These are phyloP conservation scores for Boletus edulis DNA, from an alignment of 768 basidiomycete genomes.

Conservation along the genomic window DNA sequence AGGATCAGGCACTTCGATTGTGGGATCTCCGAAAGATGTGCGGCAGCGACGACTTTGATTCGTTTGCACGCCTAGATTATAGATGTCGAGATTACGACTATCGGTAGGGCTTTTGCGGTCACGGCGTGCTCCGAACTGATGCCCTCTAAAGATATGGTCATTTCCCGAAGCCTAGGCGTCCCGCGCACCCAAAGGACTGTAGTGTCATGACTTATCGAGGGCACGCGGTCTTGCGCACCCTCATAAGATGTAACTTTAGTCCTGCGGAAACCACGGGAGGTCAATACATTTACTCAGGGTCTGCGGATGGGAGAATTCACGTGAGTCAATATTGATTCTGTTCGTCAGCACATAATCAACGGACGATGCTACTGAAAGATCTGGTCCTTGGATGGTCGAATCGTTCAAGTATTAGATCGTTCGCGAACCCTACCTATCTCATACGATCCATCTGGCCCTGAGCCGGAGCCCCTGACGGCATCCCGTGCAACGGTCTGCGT, in stretches of 20 bases:
- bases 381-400: constrained; percentile 89
- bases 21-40: constrained; percentile 97
- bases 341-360: constrained; percentile 1
- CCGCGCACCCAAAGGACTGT: constrained; percentile 83
- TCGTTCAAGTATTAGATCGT: constrained; percentile 84
- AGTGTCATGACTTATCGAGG: constrained; percentile 96
- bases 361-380: constrained; percentile 49
- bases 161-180: constrained; percentile 61
- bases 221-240: constrained; percentile 83
- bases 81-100: constrained; percentile 74
- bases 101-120: constrained; percentile 48
- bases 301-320: constrained; percentile 81
- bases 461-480: constrained; percentile 35
- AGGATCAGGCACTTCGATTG: constrained; percentile 87
- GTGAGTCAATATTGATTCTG: constrained; percentile 39
- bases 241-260: constrained; percentile 96
- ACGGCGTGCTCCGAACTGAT: constrained; percentile 8
- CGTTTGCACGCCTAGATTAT: constrained; percentile 46
- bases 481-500: constrained; percentile 53
- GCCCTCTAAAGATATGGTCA: constrained; percentile 47
- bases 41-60: constrained; percentile 64
- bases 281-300: constrained; percentile 94
- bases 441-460: constrained; percentile 68
- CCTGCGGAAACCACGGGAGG: constrained; percentile 88
- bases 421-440: constrained; percentile 66